Conservation (phyloP, 208 protist species). For the Crithidia sp. region DNA sequence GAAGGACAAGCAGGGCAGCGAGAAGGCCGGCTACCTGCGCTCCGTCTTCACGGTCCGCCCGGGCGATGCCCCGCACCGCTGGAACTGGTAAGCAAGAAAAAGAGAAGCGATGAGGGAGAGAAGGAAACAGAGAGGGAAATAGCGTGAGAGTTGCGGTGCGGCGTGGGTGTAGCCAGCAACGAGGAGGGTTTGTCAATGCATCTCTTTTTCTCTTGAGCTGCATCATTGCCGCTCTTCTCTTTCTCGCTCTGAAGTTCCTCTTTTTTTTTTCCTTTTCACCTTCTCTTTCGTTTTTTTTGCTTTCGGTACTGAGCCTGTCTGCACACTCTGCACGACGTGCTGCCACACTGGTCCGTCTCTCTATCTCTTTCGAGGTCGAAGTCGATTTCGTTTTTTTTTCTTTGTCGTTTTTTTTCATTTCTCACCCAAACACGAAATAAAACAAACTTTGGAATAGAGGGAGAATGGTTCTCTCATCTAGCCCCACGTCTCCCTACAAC, state of each 20-base stretch:
- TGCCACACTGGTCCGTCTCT: neutral
- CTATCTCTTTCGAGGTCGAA: neutral
- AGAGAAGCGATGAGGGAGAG: neutral
- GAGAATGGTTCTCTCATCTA: neutral
- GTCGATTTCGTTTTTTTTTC: slow-evolving; percentile 10
- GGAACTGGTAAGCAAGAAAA: slow-evolving; percentile 69
- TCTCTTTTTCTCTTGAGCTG: no score
- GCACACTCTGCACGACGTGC: neutral
- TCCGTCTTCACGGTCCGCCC: slow-evolving; percentile 89
- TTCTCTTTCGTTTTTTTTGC: slow-evolving; percentile 26
- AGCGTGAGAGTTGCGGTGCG: no score
- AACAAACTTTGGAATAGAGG: neutral
- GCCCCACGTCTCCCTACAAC: no score
- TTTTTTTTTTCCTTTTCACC: no score
- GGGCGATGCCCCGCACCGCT: slow-evolving; percentile 84
- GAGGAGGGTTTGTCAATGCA: no score
- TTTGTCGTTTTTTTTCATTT: neutral
- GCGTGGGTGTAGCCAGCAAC: no score
- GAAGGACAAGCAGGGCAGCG: slow-evolving; percentile 75
- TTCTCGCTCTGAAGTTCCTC: slow-evolving; percentile 29
- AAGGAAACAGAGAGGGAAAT: no score
- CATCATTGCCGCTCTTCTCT: neutral
- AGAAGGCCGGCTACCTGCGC: slow-evolving; percentile 84
- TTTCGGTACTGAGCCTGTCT: neutral
- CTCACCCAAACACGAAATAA: neutral